Conservation (phyloP, 257 asterid genomes). For the Solanum megistacrolobum region DNA sequence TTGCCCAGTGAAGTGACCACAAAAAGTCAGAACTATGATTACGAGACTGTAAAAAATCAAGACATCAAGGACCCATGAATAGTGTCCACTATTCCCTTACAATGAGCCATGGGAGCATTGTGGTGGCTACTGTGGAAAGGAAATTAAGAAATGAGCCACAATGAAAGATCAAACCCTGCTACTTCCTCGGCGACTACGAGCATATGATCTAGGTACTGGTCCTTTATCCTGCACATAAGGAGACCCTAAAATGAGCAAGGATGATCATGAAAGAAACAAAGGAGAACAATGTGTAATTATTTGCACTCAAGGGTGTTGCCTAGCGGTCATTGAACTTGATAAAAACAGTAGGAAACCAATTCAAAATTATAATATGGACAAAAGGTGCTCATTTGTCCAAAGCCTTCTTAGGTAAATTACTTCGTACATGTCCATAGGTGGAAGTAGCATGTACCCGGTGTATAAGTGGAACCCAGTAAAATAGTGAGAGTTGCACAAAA, state of each 20-base stretch:
- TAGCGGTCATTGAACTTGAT: not conserved
- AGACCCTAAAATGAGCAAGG: not conserved
- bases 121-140: not conserved
- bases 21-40: not conserved
- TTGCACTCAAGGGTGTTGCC: not conserved
- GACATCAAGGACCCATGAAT: not conserved
- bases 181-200: conserved; percentile 60
- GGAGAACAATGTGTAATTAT: not conserved
- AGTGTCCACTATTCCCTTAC: not conserved
- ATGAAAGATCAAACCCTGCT: conserved; percentile 36
- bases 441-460: not conserved
- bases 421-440: not conserved
- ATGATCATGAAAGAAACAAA: not conserved
- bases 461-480: not conserved
- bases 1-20: not conserved
- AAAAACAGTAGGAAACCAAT: not conserved
- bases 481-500: not conserved
- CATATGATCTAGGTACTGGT: conserved; percentile 21
- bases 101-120: not conserved
- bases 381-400: not conserved
- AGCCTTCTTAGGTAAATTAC: not conserved
- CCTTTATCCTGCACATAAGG: conserved; percentile 28
- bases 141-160: not conserved
- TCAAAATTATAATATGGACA: not conserved
- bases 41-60: not conserved